phyloP scores from a whole-genome alignment of 441 rosid species.

The Gossypium lobatum region DNA sequence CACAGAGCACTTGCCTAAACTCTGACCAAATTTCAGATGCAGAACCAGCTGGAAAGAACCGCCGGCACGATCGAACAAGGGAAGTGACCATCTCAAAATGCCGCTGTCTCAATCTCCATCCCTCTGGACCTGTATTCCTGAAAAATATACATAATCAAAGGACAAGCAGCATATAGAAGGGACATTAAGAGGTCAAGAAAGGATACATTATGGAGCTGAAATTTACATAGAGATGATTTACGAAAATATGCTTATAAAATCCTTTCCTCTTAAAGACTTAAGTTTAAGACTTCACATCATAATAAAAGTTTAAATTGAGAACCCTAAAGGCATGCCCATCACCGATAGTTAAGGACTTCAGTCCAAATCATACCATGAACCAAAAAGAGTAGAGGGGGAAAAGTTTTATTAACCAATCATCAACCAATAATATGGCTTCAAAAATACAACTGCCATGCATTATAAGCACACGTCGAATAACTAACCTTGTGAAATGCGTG shows the following conservation, averaged over 20 bases:
- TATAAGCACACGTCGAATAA: conserved; percentile 1
- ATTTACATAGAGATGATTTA: not conserved
- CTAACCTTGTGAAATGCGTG: conserved; percentile 88
- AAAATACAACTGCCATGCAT: not conserved
- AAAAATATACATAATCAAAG: conserved; percentile 11
- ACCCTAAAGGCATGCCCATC: not conserved
- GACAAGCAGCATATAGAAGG: not conserved
- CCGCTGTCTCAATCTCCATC: conserved; percentile 93
- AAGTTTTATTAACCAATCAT: not conserved
- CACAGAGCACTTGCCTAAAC: conserved; percentile 55
- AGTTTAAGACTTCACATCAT: conserved; percentile 6
- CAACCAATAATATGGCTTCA: not conserved
- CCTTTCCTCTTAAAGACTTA: conserved; percentile 2
- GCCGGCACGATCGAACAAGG: conserved; percentile 83
- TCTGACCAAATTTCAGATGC: conserved; percentile 98
- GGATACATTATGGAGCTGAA: not conserved
- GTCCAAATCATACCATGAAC: not conserved
- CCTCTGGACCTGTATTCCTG: conserved; percentile 99
- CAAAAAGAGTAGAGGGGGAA: not conserved
- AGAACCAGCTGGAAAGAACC: conserved; percentile 84
- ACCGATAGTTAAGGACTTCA: not conserved
- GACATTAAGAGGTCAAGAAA: not conserved
- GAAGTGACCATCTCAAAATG: conserved; percentile 88
- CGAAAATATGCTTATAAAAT: not conserved
- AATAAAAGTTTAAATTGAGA: conserved; percentile 2